Evolutionary conservation across 768 basidiomycete genomes (phyloP), one percentile per base, ranked within the genome.

Genomic region (Polyporus arcularius): DNA sequence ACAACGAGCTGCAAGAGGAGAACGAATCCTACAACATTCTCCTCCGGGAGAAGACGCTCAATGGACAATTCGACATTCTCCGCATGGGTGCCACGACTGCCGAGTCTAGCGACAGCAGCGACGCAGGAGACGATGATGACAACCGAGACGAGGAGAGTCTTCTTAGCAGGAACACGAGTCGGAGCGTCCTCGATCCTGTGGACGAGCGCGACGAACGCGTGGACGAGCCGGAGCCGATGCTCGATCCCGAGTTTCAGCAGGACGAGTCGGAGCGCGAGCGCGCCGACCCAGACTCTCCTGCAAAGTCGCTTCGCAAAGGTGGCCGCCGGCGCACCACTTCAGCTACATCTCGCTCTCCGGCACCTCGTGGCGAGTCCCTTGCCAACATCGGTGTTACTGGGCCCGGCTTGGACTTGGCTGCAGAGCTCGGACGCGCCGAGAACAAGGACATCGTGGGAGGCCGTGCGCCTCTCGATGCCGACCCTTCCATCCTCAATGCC

Each of bases 21-120:
- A 99, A 98, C 73, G 95, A 97, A 75, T 92, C 92, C 52, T 99
- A 94, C 77, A 94, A 96, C 83, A 92, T 96, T 63, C 82, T 99
- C 41, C 77, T 98, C 28, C 81, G 92, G 62, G 96, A 98, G 76
- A 88, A 85, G 78, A 98, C 97, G 0, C 74, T 98, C 46, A 94
- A 82, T 65, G 96, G 96, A 4, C 90, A 92, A 67, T 92, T 90
- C 71, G 88, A 93, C 71, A 76, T 92, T 63, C 78, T 87, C 71
- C 85, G 80, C 55, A 70, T 70, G 71, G 69, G 69, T 41, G 66
- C 58, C 18, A 50, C 62, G 26, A 66, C 67, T 85, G 83, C 43
- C 82, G 77, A 46, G 75, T 73, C 53, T 43, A 71, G 63, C 45
- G 67, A 67, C 26, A 55, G 47, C n/a, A 66, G 65, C 53, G 68